These are phyloP conservation scores for Termitomyces eurrhizus DNA, from an alignment of 768 basidiomycete genomes.

Conservation along the genomic window DNA sequence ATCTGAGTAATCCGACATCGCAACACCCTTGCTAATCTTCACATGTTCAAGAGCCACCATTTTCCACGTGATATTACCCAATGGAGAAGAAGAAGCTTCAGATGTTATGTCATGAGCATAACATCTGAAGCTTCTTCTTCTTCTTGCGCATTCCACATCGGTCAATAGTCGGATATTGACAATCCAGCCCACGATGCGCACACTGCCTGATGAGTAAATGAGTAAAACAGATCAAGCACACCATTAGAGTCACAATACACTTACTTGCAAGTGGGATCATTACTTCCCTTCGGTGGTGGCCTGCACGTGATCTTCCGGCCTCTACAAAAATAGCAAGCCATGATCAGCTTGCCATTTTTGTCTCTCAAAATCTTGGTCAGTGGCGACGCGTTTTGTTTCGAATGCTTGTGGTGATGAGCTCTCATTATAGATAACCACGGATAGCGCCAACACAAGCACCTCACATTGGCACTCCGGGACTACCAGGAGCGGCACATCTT, in stretches of 20 bases:
- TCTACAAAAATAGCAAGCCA: conserved; percentile 48
- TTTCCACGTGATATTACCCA: no score
- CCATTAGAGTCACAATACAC: no score
- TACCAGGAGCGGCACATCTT: no score
- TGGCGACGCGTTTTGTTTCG: neutral
- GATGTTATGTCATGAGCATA: neutral
- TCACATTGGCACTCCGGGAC: no score
- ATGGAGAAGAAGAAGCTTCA: neutral
- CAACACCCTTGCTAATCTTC: neutral
- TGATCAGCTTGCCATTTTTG: conserved; percentile 30
- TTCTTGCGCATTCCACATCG: neutral
- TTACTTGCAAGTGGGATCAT: neutral
- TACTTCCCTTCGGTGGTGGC: conserved; percentile 31
- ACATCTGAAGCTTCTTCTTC: no score
- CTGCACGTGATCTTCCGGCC: conserved; percentile 53
- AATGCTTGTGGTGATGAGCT: neutral
- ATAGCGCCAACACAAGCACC: no score
- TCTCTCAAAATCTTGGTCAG: conserved; percentile 1
- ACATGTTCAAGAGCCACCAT: neutral
- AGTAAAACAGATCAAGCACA: no score
- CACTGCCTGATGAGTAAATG: no score
- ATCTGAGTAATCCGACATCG: neutral
- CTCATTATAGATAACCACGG: no score
- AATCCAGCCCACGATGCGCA: neutral
- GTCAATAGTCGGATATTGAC: neutral